These are phyloP conservation scores for Camellia granthamiana DNA, from an alignment of 148 eudicot genomes.

Conservation along the genomic window DNA sequence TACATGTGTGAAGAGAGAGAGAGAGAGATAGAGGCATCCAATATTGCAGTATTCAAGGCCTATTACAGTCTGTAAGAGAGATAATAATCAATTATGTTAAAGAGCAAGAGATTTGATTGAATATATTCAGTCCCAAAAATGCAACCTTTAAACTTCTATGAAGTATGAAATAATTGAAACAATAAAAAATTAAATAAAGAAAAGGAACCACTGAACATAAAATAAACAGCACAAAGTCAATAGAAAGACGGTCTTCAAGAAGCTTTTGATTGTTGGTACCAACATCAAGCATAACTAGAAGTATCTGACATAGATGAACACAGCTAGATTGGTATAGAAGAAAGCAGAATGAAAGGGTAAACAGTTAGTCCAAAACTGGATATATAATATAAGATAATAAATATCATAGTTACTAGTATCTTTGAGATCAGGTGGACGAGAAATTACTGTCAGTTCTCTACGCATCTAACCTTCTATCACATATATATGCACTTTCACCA, in stretches of 20 bases:
- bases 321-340: slow-evolving; percentile 5
- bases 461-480: not conserved
- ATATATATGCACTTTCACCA: not conserved
- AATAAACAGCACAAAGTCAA: slow-evolving; percentile 12
- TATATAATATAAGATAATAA: not conserved
- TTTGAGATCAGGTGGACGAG: not conserved
- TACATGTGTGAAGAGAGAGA: not conserved
- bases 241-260: slow-evolving; percentile 81
- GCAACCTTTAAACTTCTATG: not conserved
- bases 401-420: not conserved
- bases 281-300: slow-evolving; percentile 97
- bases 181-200: not conserved
- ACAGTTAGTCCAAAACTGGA: not conserved
- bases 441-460: not conserved
- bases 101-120: not conserved
- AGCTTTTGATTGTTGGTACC: slow-evolving; percentile 96
- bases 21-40: not conserved
- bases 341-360: not conserved
- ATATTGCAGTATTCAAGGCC: not conserved
- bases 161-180: not conserved
- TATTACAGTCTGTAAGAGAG: not conserved
- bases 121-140: not conserved
- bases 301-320: slow-evolving; percentile 44
- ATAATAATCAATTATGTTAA: not conserved
- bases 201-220: not conserved